Base-by-base conservation (phyloP, 176 grass and related monocot genomes). In the Chrysopogon serrulatus region DNA sequence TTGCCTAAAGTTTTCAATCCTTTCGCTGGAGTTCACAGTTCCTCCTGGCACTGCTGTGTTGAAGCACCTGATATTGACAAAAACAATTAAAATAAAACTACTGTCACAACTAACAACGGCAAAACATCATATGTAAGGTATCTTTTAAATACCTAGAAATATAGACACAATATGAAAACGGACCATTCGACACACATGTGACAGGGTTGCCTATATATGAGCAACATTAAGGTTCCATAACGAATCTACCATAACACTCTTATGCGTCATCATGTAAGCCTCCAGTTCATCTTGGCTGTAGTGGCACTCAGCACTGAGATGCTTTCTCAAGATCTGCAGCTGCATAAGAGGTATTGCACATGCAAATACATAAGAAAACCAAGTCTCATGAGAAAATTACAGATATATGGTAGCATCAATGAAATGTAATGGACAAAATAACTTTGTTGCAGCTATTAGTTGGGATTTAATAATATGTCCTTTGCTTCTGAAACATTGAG, bases 201-300 rank as follows among this genome's bases (percentile, higher is more conserved):
- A 86, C n/a, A 98, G 67, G 53, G 95, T 98, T 79, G 79, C 87
- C 63, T 98, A 92, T 79, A 98, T 95, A 86, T 98, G 92, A 73
- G 91, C 92, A 82, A 95, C 92, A 84, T 95, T 98, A 86, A 98
- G 92, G 51, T 98, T 98, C 92, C 95, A 98, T 32, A 98, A 88
- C 14, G 95, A 98, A 88, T 98, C 92, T 6, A 93, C 83, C 95
- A 98, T 95, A 79, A 93, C 45, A 39, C 78, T 86, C 81, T 98
- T 93, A 51, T 98, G 88, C 47, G 69, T 89, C 82, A 88, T 31
- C 90, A 95, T 90, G 70, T 95, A 98, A 8, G 84, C 88, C 44
- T 98, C 95, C 63, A 98, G 86, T 89, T 98, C 41, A 72, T 95
- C 92, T 60, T 98, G 92, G 3, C 84, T 95, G 71, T 91, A 95